Evolutionary conservation across 148 eudicot genomes (phyloP), one percentile per base, ranked within the genome.

Genomic region (Rhododendron vialii): DNA sequence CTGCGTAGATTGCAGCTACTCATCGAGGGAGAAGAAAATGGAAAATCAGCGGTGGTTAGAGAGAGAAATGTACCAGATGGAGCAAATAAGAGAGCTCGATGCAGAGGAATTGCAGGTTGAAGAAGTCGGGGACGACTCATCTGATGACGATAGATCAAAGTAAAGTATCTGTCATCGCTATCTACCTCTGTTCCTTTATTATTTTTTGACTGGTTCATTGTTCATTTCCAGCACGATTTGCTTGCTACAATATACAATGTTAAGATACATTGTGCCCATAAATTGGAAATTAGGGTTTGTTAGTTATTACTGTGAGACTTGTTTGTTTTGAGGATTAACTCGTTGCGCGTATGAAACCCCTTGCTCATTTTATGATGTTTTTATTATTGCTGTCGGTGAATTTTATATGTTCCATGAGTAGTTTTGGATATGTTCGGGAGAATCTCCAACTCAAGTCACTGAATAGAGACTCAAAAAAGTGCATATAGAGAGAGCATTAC

Each of bases 61-160:
- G 93, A 91, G 93, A 76, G 99, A 95, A 84, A 89, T 92, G 92
- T 83, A 87, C 75, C 98, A 92, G 89, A 94, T 96, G 82, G 94
- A 94, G 89, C 98, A 93, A 86, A 93, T 94, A 41, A 85, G 93
- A 22, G 90, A 94, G 91, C 96, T 96, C 82, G 99, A 96, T 18
- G 83, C 85, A 2, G 99, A 96, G 87, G 96, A 91, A 84, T 92
- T 96, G 90, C 91, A 95, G 82, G 84, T 96, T 73, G 99, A 96
- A 90, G 98, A 96, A 87, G 98, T 94, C 82, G 98, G 92, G n/a
- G 85, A 90, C 4, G 93, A 87, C 78, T 91, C 92, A 28, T 90
- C 92, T 38, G 95, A 90, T 28, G 94, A 87, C 36, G 92, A 93
- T 30, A 51, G 69, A 8, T 8, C 53, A 75, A 79, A 86, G 91